Evolutionary conservation across 805 yeast species (phyloP).

Genomic region (Wickerhamiella brachini): DNA sequence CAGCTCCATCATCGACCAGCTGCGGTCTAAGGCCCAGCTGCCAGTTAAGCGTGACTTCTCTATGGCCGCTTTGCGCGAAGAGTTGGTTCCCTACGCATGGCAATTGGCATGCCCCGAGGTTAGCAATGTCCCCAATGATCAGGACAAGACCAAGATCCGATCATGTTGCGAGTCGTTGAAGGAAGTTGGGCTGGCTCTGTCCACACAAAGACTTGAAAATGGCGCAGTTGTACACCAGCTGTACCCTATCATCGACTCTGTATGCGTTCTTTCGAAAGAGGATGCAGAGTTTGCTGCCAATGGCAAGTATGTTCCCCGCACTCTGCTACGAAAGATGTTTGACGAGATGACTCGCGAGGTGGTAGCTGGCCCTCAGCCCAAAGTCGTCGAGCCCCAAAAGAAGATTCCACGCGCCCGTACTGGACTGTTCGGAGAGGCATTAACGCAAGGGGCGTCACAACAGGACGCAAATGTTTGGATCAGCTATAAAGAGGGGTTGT

Average conservation of each 20-base stretch:
- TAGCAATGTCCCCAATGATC: constrained; percentile 7
- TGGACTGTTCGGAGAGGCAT: not conserved
- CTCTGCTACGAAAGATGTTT: constrained; percentile 5
- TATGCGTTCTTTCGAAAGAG: constrained; percentile 12
- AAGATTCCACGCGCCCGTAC: not conserved
- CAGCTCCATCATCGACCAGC: constrained; percentile 21
- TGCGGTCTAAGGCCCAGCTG: constrained; percentile 11
- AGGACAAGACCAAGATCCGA: constrained; percentile 10
- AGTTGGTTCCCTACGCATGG: constrained; percentile 22
- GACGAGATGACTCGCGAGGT: constrained; percentile 1
- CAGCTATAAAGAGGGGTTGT: constrained; percentile 83
- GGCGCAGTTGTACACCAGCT: constrained; percentile 20
- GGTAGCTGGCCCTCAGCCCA: not conserved
- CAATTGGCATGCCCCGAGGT: constrained; percentile 18
- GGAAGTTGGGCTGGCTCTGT: constrained; percentile 14
- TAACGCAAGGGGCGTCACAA: not conserved
- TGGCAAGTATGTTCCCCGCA: constrained; percentile 8
- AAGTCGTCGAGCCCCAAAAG: not conserved
- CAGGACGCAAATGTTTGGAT: constrained; percentile 45
- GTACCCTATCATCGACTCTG: constrained; percentile 25
- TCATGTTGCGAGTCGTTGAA: constrained; percentile 17
- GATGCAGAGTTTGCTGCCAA: constrained; percentile 2
- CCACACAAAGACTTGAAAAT: constrained; percentile 19
- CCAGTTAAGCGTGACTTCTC: constrained; percentile 10
- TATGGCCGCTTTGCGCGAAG: constrained; percentile 12